These are phyloP conservation scores for Nitzschia sp. DNA, from an alignment of 108 stramenopile species.

Conservation along the genomic window DNA sequence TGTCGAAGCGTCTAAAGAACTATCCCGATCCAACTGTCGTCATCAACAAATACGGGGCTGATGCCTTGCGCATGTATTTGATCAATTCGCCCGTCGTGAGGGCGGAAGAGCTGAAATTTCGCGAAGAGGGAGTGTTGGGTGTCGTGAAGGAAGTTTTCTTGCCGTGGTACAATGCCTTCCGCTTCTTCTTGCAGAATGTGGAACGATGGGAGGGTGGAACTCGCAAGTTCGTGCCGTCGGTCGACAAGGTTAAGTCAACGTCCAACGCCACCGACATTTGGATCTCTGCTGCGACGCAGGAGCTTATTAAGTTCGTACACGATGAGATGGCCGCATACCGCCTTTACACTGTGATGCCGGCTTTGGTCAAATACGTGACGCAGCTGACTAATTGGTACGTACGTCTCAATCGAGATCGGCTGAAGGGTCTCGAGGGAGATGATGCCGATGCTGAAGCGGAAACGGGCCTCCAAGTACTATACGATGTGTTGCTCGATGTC, in stretches of 20 bases:
- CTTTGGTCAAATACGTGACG: constrained; percentile 92
- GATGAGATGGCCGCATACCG: constrained; percentile 98
- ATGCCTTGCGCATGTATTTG: constrained; percentile 99
- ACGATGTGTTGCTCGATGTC: constrained; percentile 94
- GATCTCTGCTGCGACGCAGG: constrained; percentile 97
- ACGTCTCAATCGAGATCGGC: constrained; percentile 97
- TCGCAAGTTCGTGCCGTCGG: constrained; percentile 79
- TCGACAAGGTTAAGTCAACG: constrained; percentile 76
- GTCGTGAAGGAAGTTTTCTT: constrained; percentile 97
- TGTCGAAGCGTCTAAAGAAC: constrained; percentile 99
- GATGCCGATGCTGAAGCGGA: constrained; percentile 79
- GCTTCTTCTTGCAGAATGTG: constrained; percentile 95
- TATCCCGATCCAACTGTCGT: constrained; percentile 97
- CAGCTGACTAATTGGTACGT: constrained; percentile 99
- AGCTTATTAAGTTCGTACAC: constrained; percentile 96
- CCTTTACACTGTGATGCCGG: constrained; percentile 99
- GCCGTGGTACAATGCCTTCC: constrained; percentile 98
- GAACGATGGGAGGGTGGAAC: constrained; percentile 75
- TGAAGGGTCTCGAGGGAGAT: constrained; percentile 90
- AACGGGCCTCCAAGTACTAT: constrained; percentile 93
- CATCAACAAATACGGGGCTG: constrained; percentile 94
- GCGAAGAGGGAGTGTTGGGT: constrained; percentile 95
- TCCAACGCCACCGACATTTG: constrained; percentile 97
- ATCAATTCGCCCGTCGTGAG: constrained; percentile 99
- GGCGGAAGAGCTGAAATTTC: constrained; percentile 96